Base-by-base conservation (phyloP, 208 protist genomes). In the Leishmania lainsoni region DNA sequence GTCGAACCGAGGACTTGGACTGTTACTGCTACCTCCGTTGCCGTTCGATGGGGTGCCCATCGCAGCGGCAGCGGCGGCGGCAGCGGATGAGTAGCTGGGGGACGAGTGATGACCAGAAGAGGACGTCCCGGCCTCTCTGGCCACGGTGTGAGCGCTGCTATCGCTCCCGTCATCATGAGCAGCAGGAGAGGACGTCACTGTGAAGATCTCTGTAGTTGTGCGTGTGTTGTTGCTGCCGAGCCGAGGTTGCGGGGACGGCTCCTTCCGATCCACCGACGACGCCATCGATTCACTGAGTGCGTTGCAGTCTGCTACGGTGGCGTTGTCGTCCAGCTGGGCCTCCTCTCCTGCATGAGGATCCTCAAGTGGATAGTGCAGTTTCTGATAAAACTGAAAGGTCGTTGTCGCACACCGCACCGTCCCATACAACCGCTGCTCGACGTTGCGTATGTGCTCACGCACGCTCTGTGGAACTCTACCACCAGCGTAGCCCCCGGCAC, bases 291-390 rank as follows among this genome's bases (percentile, higher is more conserved):
- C 80, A 26, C 75, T 78, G 68, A 35, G 10, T 10, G 75, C 56
- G 51, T 81, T 78, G 49, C 68, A 59, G 5, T 73, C 73, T 16
- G 8, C 32, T 48, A 73, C 65, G 5, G 77, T 78, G 1, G 79
- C 78, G 56, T 66, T 51, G 59, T 80, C 84, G 10, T 58, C 71
- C 58, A 78, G 49, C 9, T 76, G 70, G 2, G n/a, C 42, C 45
- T 79, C 78, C 71, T 88, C 85, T 71, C 68, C 75, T 17, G 83
- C 59, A 59, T 78, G 83, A 8, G 79, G 69, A 42, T 86, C 35
- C 42, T 93, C 89, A 29, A 94, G 82, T 3, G 93, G 93, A 82
- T 97, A 94, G 81, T 86, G 83, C 29, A 97, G 79, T 58, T 83
- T 86, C 74, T 95, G 93, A 54, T 87, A 91, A 73, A 93, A 91